These are phyloP conservation scores for Aspergillus pseudoterreus DNA, from an alignment of 2,329 filamentous ascomycete genomes.

Conservation along the genomic window DNA sequence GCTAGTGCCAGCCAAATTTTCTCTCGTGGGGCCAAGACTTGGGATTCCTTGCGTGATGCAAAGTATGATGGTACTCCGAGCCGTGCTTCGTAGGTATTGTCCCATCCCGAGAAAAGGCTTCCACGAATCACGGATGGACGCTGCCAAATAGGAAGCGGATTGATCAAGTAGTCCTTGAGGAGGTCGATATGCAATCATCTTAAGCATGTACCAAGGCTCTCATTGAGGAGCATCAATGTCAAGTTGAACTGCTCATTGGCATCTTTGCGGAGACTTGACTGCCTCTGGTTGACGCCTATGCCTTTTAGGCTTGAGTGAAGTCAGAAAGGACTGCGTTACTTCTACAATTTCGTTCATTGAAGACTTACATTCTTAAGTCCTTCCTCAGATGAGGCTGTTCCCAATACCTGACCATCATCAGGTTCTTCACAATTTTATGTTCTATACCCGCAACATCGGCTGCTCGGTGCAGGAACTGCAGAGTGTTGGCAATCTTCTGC, in stretches of 20 bases:
- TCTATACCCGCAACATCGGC: conserved; percentile 39
- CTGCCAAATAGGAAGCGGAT: too few species aligned
- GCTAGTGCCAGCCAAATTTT: too few species aligned
- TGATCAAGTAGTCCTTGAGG: too few species aligned
- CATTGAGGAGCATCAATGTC: conserved; percentile 46
- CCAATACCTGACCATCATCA: conserved; percentile 44
- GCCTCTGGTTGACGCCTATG: conserved; percentile 23
- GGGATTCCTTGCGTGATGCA: too few species aligned
- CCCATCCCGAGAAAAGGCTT: too few species aligned
- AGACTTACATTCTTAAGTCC: conserved; percentile 30
- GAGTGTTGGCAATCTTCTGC: conserved; percentile 41
- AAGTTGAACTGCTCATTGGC: conserved; percentile 41
- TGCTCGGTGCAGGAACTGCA: conserved; percentile 44
- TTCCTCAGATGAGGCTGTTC: conserved; percentile 30
- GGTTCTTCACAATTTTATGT: conserved; percentile 46
- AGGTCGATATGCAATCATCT: conserved; percentile 7
- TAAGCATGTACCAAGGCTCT: conserved; percentile 46
- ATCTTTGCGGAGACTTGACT: conserved; percentile 29
- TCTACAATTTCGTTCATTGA: neutral
- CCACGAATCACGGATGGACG: too few species aligned
- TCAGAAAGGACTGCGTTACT: neutral
- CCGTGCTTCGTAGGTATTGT: too few species aligned
- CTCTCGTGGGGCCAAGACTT: too few species aligned
- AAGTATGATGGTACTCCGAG: too few species aligned
- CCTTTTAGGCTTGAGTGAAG: conserved; percentile 26